Base-by-base conservation (phyloP, 2,329 filamentous ascomycete species). In the Blumeria hordei region DNA sequence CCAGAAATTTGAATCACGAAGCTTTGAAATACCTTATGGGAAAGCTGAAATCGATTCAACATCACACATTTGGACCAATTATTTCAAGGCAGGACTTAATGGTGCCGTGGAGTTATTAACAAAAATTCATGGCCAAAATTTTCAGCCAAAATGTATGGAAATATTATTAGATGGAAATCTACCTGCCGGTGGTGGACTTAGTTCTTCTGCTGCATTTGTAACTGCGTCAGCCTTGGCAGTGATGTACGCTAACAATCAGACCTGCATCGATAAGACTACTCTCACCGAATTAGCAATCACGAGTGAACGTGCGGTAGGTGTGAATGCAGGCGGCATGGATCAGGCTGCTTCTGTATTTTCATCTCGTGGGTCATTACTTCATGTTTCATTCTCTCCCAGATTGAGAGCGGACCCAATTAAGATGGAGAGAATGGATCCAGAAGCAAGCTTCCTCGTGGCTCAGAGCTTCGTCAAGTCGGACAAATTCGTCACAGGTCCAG, bases 311-410 rank as follows among this genome's bases (percentile, higher is more conserved):
- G 82, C 85, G 14, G 92, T 96, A 3, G 92, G 92, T 54, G 92
- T 98, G 62, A 96, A 96, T 70, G 93, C 88, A 5, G 92, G 92
- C 67, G 92, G 88, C 55, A 96, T 98, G 92, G 92, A 98, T 65
- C 92, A 98, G 70, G 82, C 88, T 12, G 92, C 92, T 36, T 96
- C 90, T 0, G 90, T 98, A 59, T 92, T 98, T 69, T 90, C 88
- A 0, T 76, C 86, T 63, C 80, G 81, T 60, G 88, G 86, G 53
- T 85, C 84, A 41, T 88, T 92, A 9, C 77, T 95, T 45, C 88
- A 93, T 65, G 90, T 95, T 57, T 85, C 83, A 9, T 98, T 98
- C 71, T 80, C 80, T 59, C 92, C 92, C 3, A 74, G 72, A 16
- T 81, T 98, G 54, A 74, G 76, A 28, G 87, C 83, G 35, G 76